phyloP scores from a whole-genome alignment of 805 yeast species.

The Ogataea pilisensis region DNA sequence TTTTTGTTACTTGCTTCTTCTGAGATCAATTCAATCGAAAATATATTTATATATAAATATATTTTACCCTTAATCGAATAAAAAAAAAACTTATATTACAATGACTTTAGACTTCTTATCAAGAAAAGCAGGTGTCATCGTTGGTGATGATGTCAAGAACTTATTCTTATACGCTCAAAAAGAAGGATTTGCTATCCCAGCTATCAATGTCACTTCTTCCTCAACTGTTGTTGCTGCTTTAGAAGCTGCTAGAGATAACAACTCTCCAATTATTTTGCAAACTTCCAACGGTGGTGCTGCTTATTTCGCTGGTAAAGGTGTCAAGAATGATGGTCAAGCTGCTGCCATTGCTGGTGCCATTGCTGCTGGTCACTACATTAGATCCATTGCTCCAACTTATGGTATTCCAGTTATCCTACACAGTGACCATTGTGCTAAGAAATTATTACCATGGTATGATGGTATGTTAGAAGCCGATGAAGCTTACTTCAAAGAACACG shows the following conservation, averaged over 20 bases:
- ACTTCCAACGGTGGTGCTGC: slow-evolving; percentile 99
- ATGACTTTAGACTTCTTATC: slow-evolving; percentile 60
- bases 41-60: background rate
- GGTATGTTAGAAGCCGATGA: slow-evolving; percentile 98
- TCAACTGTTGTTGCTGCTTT: slow-evolving; percentile 96
- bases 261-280: slow-evolving; percentile 94
- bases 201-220: slow-evolving; percentile 96
- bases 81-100: slow-evolving; percentile 1
- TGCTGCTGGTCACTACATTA: slow-evolving; percentile 97
- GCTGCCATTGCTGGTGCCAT: slow-evolving; percentile 93
- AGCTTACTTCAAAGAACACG: slow-evolving; percentile 78
- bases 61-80: too few relatives aligned
- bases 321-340: slow-evolving; percentile 84
- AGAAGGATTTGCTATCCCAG: slow-evolving; percentile 95
- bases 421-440: slow-evolving; percentile 99
- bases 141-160: slow-evolving; percentile 91
- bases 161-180: slow-evolving; percentile 90
- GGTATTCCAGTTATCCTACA: slow-evolving; percentile 96
- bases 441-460: slow-evolving; percentile 96
- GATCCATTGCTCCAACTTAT: slow-evolving; percentile 93
- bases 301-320: slow-evolving; percentile 99
- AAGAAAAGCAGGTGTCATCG: slow-evolving; percentile 96
- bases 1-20: too few relatives aligned
- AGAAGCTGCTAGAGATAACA: slow-evolving; percentile 94
- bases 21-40: background rate